Evolutionary conservation across 768 basidiomycete genomes (phyloP).

Genomic region (Boletus bicolor): DNA sequence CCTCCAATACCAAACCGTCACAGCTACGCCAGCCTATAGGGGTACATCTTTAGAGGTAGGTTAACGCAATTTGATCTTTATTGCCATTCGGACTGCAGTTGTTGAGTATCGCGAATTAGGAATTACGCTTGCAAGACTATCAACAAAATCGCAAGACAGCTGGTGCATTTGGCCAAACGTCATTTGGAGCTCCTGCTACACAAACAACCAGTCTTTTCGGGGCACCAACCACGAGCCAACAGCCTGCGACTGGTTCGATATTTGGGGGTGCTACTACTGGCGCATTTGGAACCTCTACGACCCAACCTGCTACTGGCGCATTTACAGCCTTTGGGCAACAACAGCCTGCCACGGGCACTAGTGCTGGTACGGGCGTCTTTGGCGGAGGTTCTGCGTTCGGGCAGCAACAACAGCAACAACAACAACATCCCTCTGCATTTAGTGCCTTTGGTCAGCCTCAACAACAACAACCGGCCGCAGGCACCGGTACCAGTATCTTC

Average conservation of each 20-base stretch:
- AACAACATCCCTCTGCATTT: conserved; percentile 39
- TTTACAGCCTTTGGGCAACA: conserved; percentile 36
- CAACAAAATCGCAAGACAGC: conserved; percentile 70
- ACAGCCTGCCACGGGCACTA: conserved; percentile 34
- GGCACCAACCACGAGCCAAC: conserved; percentile 26
- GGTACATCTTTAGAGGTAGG: conserved; percentile 75
- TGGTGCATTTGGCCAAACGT: conserved; percentile 53
- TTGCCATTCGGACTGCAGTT: neutral
- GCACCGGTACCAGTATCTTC: conserved; percentile 32
- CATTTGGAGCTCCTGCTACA: conserved; percentile 25
- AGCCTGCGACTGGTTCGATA: conserved; percentile 29
- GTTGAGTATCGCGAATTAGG: conserved; percentile 38
- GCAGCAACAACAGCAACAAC: conserved; percentile 31
- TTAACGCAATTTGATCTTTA: conserved; percentile 4
- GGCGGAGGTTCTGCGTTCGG: conserved; percentile 41
- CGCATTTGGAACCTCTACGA: conserved; percentile 23
- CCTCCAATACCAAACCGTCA: conserved; percentile 78
- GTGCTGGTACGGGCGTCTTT: conserved; percentile 41
- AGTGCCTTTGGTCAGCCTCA: conserved; percentile 50
- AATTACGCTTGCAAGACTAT: conserved; percentile 76
- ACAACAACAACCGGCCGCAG: conserved; percentile 37
- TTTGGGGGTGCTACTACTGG: conserved; percentile 26
- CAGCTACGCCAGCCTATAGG: conserved; percentile 73
- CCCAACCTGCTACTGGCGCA: conserved; percentile 26
- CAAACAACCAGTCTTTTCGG: conserved; percentile 29